Conservation (phyloP, 2,329 filamentous ascomycete genomes). For the Trichothecium sympodiale region DNA sequence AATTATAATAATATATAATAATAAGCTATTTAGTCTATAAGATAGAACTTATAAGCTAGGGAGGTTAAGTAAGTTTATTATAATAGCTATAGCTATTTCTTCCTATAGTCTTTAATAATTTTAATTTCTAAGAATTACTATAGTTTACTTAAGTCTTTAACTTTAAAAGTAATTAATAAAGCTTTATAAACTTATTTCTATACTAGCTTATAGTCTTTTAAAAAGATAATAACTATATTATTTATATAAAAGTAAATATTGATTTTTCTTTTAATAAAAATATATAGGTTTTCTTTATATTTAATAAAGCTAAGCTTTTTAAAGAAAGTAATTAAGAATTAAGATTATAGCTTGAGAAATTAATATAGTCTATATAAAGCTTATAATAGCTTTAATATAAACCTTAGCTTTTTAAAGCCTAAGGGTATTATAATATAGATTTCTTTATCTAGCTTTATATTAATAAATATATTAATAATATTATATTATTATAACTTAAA, state of each 20-base stretch:
- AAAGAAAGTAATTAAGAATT: too few species aligned
- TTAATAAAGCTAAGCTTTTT: too few species aligned
- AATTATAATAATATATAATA: constrained; percentile 1
- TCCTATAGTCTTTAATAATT: too few species aligned
- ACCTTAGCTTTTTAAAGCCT: not conserved
- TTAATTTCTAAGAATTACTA: too few species aligned
- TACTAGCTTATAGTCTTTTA: not conserved
- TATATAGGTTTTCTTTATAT: constrained; percentile 3
- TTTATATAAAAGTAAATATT: constrained; percentile 1
- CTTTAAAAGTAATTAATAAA: not conserved
- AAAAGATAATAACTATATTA: not conserved
- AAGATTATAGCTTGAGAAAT: too few species aligned
- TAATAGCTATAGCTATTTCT: constrained; percentile 1
- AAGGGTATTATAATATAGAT: not conserved
- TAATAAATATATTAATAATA: not conserved
- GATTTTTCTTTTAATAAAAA: constrained; percentile 1
- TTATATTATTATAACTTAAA: not conserved
- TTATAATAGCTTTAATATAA: too few species aligned
- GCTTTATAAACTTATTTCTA: not conserved
- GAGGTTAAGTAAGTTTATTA: not conserved
- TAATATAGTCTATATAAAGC: too few species aligned
- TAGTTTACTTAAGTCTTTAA: not conserved
- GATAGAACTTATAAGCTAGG: too few species aligned
- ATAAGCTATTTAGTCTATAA: too few species aligned
- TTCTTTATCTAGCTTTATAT: not conserved